Percentiles rank a stretch among this genome's conserved stretches.
These are phyloP conservation scores for Cladorrhinum samala DNA, from an alignment of 495 filamentous ascomycete genomes.

Conservation along the genomic window DNA sequence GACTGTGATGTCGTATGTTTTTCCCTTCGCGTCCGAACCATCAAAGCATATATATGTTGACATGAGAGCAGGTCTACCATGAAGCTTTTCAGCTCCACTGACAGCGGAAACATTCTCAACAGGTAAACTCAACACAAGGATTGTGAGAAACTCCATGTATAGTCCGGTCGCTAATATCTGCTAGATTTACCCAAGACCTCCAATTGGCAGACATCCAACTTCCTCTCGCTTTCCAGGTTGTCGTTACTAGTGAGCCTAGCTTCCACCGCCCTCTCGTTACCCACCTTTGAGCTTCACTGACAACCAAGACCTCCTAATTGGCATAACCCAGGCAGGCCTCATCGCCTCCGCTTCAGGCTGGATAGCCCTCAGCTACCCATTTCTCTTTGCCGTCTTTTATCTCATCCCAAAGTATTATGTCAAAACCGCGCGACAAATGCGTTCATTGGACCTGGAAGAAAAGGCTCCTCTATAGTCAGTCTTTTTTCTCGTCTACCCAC, in stretches of 20 bases:
- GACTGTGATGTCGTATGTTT: neutral
- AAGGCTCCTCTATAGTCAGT: conserved; percentile 26
- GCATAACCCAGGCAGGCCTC: neutral
- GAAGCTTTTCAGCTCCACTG: neutral
- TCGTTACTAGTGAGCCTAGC: conserved; percentile 2
- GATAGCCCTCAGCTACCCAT: conserved; percentile 23
- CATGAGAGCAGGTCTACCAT: neutral
- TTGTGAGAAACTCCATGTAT: too few relatives aligned
- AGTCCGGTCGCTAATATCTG: too few relatives aligned
- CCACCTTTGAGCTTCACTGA: too few relatives aligned
- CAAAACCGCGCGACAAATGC: conserved; percentile 50
- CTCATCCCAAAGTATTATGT: conserved; percentile 50
- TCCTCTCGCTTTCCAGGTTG: conserved; percentile 3
- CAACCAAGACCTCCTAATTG: conserved; percentile 23
- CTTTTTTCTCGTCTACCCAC: neutral
- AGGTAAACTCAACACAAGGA: too few relatives aligned
- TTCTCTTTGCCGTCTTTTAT: conserved; percentile 32
- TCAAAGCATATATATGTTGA: neutral
- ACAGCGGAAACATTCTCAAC: conserved; percentile 16
- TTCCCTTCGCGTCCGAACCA: neutral
- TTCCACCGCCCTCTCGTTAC: neutral
- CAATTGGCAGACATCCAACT: conserved; percentile 10
- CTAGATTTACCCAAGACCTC: conserved; percentile 29
- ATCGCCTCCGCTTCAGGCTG: conserved; percentile 19
- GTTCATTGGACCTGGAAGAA: conserved; percentile 47